Conservation (phyloP, 1,284 basidiomycete species). For the Apiotrichum laibachii region DNA sequence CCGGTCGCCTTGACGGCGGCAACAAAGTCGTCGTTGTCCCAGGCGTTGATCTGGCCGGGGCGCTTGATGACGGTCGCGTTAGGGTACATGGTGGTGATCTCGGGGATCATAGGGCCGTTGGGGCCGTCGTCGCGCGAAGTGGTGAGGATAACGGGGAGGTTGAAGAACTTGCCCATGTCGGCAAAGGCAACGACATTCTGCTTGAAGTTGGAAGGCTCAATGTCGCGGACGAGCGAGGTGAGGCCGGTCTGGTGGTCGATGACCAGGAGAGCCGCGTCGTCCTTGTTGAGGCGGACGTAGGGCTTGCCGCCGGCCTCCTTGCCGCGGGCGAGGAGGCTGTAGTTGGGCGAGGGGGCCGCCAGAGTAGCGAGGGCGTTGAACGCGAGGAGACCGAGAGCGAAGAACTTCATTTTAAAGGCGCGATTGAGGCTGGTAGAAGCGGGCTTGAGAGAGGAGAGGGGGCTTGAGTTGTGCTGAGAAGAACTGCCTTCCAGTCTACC, state of each 20-base stretch:
- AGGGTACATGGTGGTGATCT: slow-evolving; percentile 5
- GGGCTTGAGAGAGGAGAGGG: too few species aligned
- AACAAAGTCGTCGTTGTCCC: slow-evolving; percentile 20
- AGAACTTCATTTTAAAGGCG: too few species aligned
- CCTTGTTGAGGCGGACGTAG: slow-evolving; percentile 15
- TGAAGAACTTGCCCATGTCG: slow-evolving; percentile 14
- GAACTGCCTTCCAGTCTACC: too few species aligned
- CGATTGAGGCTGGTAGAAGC: too few species aligned
- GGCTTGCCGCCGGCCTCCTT: slow-evolving; percentile 1
- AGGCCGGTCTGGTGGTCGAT: slow-evolving; percentile 20
- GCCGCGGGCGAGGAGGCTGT: neutral
- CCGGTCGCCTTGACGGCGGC: slow-evolving; percentile 14
- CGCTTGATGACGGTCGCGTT: slow-evolving; percentile 8
- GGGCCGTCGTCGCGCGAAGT: slow-evolving; percentile 16
- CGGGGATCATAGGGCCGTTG: slow-evolving; percentile 17
- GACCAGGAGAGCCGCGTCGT: slow-evolving; percentile 12
- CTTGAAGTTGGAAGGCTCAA: slow-evolving; percentile 11
- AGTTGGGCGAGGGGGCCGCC: neutral
- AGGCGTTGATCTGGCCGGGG: slow-evolving; percentile 19
- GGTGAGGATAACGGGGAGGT: slow-evolving; percentile 11
- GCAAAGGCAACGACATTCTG: slow-evolving; percentile 13
- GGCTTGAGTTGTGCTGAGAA: too few species aligned
- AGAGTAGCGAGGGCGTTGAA: neutral
- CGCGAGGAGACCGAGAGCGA: too few species aligned
- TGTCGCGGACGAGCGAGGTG: slow-evolving; percentile 14